A percentile compares a stretch with the other conserved stretches of the same genome.
Conservation (phyloP, 768 basidiomycete species). For the Phlebiopsis gigantea region DNA sequence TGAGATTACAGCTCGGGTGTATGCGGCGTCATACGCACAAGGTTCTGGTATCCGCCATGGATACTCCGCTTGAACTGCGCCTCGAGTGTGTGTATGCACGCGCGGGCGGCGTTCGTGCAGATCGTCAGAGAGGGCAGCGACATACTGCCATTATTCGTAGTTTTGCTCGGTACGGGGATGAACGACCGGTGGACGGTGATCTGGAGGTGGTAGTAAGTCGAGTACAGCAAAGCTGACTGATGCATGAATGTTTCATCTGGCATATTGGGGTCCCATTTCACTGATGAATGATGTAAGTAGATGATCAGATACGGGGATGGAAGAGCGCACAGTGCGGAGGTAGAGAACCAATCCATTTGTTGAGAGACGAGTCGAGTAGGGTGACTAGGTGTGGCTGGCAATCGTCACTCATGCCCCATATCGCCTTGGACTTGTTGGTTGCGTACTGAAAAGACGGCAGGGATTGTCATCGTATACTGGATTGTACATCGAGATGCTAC, state of each 20-base stretch:
- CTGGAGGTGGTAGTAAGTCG: conserved; percentile 40
- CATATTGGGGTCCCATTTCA: conserved; percentile 24
- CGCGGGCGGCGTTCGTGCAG: conserved; percentile 43
- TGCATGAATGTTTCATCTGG: conserved; percentile 20
- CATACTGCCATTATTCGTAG: conserved; percentile 24
- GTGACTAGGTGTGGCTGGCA: conserved; percentile 51
- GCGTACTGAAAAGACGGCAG: conserved; percentile 35
- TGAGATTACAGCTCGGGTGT: neutral
- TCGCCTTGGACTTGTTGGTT: conserved; percentile 37
- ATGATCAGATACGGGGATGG: neutral
- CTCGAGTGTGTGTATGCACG: conserved; percentile 39
- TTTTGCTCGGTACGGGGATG: conserved; percentile 59
- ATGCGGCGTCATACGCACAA: neutral
- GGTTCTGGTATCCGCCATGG: neutral
- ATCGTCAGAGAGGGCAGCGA: conserved; percentile 44
- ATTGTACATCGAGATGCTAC: conserved; percentile 17
- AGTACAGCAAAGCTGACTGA: conserved; percentile 34
- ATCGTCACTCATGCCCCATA: conserved; percentile 30
- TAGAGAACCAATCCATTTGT: conserved; percentile 56
- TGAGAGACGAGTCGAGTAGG: conserved; percentile 55
- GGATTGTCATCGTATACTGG: neutral
- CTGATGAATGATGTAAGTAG: conserved; percentile 11
- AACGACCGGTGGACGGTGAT: conserved; percentile 79
- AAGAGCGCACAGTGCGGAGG: conserved; percentile 44
- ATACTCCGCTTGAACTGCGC: conserved; percentile 23